These are phyloP conservation scores for Cunninghamia lanceolata DNA, from an alignment of 75 land plant genomes.

Conservation along the genomic window DNA sequence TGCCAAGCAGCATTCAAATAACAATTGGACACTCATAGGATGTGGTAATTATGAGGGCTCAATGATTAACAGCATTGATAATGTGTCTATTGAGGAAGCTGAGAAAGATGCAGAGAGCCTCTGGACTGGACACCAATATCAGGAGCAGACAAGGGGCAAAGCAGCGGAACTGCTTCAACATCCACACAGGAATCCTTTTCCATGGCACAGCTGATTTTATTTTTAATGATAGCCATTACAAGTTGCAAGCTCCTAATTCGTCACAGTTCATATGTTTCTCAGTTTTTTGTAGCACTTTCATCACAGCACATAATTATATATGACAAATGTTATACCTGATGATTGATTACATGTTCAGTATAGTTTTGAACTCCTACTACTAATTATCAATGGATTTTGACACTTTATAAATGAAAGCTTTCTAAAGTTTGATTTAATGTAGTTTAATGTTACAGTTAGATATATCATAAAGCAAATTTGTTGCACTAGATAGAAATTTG, in stretches of 20 bases:
- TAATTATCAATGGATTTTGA: background rate
- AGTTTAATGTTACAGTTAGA: background rate
- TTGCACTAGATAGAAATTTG: background rate
- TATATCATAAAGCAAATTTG: background rate
- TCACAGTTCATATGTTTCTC: background rate
- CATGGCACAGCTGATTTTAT: background rate
- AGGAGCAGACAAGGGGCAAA: background rate
- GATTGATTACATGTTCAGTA: background rate
- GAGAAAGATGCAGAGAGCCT: background rate
- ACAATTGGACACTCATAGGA: background rate
- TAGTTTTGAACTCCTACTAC: background rate
- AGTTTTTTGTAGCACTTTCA: background rate
- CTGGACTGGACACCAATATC: background rate
- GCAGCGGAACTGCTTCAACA: background rate
- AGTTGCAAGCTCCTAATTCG: background rate
- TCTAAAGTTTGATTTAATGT: background rate
- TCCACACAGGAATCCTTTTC: background rate
- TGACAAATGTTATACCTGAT: background rate
- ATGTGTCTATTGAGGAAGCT: background rate
- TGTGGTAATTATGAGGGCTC: background rate
- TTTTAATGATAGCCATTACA: background rate
- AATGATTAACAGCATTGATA: background rate
- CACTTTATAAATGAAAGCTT: background rate
- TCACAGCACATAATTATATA: background rate
- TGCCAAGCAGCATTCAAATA: background rate